Evolutionary conservation across 1,284 basidiomycete genomes (phyloP).

Genomic region (Ceratobasidium sp.): DNA sequence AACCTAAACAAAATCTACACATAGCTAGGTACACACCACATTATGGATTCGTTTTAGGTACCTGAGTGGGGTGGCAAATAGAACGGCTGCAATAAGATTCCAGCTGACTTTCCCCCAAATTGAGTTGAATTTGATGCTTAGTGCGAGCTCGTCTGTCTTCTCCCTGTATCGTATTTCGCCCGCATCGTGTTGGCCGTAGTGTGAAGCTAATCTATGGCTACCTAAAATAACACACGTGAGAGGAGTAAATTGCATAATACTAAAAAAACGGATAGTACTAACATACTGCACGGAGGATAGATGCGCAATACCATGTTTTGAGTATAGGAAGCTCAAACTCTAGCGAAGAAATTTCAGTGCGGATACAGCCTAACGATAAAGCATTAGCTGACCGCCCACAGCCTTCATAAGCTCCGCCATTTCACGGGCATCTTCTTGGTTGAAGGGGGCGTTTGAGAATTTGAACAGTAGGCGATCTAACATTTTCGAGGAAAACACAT

Average conservation of each 20-base stretch:
- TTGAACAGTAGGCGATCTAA: constrained; percentile 16
- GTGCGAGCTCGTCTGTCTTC: not conserved
- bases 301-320: constrained; percentile 28
- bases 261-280: not conserved
- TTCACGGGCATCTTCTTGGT: constrained; percentile 8
- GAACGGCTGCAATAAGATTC: not conserved
- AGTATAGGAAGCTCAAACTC: not conserved
- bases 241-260: not conserved
- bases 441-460: constrained; percentile 7
- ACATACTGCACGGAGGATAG: constrained; percentile 21
- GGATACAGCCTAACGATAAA: not conserved
- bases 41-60: constrained; percentile 25
- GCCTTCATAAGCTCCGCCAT: constrained; percentile 24
- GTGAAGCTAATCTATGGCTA: constrained; percentile 5
- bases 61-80: not conserved
- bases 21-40: constrained; percentile 8
- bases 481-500: too few species aligned
- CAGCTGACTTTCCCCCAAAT: not conserved
- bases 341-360: not conserved
- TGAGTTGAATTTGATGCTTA: not conserved
- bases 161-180: constrained; percentile 4
- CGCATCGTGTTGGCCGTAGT: constrained; percentile 24
- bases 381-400: not conserved
- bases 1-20: too few species aligned
- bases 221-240: not conserved